Conservation (phyloP, 345 rosid species). For the Lumnitzera racemosa region DNA sequence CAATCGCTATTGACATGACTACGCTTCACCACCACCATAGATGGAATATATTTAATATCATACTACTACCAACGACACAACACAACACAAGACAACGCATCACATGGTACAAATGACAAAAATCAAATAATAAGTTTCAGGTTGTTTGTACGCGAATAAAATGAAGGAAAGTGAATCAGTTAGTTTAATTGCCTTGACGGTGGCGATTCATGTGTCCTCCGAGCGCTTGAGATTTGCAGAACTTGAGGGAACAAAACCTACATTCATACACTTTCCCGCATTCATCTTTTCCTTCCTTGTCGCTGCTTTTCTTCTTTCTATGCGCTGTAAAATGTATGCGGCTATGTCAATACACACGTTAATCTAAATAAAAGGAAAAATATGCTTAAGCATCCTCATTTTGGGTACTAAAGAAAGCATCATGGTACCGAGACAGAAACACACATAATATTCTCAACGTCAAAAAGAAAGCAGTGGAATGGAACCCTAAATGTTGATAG, state of each 20-base stretch:
- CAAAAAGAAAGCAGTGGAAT: no score
- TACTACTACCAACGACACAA: no score
- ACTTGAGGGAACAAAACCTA: conserved; percentile 99
- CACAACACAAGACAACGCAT: no score
- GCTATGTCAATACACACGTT: no score
- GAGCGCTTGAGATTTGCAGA: conserved; percentile 99
- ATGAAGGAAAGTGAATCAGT: background rate
- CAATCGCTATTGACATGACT: background rate
- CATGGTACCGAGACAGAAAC: no score
- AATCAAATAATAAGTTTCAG: background rate
- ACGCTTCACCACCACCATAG: background rate
- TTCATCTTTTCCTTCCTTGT: conserved; percentile 77
- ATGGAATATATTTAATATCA: no score
- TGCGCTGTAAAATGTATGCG: conserved; percentile 11
- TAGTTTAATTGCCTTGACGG: conserved; percentile 68
- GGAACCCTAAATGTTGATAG: no score
- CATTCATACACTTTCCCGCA: conserved; percentile 86
- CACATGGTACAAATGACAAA: background rate
- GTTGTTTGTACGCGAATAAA: no score
- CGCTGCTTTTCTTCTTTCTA: conserved; percentile 51
- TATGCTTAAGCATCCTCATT: no score
- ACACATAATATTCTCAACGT: no score
- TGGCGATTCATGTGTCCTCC: conserved; percentile 99
- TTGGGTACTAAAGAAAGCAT: no score
- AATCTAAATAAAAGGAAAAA: no score